Base-by-base conservation (phyloP, 2,329 filamentous ascomycete species). In the Fusarium agapanthi region DNA sequence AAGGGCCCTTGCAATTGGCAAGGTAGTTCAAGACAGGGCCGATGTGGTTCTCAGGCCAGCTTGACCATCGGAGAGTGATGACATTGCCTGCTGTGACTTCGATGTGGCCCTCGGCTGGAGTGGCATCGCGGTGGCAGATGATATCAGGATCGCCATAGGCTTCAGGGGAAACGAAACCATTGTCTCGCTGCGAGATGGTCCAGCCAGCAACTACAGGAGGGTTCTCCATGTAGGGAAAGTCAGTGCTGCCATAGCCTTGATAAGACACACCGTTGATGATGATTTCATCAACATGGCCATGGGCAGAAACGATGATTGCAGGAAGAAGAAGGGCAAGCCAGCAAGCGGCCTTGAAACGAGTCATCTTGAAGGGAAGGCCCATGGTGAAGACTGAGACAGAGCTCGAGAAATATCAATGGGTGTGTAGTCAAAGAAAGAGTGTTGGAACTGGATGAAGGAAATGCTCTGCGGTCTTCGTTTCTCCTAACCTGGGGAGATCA, bases 21-120 rank as follows among this genome's bases (percentile, higher is more conserved):
- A 87, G 80, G 68, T 85, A 87, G 76, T 86, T 81, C 60, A 87
- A 66, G 74, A 86, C 79, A 13, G 85, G 84, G 1, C 85, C 85
- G 38, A 82, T 81, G 79, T 88, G 87, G 28, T 83, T 84, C 10
- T 82, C 80, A 11, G 86, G 86, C 86, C 86, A 88, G 4, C 79
- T 78, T 59, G 82, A 83, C 86, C 86, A 88, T 71, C 84, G 81
- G 47, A 88, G 78, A 34, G 83, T 82, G 68, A 88, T 78, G 53
- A 78, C 79, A 68, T 83, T 82, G 35, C 86, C 86, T 7, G 86
- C 86, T 9, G 80, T 75, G 41, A 87, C 81, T 18, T 79, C 77
- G 12, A 84, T 83, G 55, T 82, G 81, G 7, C 81, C 81, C 28
- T 79, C 76, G 3, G 80, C 86, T 22, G 84, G 80, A 7, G 78